Conservation (phyloP, 2,329 filamentous ascomycete genomes). For the Aspergillus niger region DNA sequence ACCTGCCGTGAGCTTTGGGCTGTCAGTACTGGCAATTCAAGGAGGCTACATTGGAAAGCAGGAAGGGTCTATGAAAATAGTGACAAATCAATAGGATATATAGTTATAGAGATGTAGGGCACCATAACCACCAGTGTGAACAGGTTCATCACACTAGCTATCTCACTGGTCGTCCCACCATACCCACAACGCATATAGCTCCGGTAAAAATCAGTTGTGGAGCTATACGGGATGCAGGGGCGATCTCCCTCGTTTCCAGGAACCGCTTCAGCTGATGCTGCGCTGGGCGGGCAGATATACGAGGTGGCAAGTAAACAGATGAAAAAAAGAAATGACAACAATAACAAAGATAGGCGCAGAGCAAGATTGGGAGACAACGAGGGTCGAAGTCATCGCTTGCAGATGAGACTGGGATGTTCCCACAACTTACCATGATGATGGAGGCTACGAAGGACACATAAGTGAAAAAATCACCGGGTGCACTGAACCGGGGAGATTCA, state of each 20-base stretch:
- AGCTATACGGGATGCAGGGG: conserved; percentile 63
- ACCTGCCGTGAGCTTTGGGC: conserved; percentile 46
- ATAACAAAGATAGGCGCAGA: not conserved
- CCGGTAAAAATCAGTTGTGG: conserved; percentile 62
- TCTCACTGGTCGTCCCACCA: conserved; percentile 76
- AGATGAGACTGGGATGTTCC: conserved; percentile 24
- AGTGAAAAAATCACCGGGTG: conserved; percentile 76
- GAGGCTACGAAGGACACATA: conserved; percentile 74
- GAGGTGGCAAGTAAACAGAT: conserved; percentile 52
- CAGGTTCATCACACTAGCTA: conserved; percentile 57
- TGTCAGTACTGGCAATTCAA: conserved; percentile 29
- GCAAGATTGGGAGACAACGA: no score
- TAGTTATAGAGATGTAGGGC: conserved; percentile 59
- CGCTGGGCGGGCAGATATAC: conserved; percentile 78
- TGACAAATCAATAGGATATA: conserved; percentile 22
- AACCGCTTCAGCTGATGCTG: conserved; percentile 72
- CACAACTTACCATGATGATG: conserved; percentile 74
- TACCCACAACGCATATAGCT: conserved; percentile 68
- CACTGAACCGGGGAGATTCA: conserved; percentile 68
- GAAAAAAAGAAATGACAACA: conserved; percentile 5
- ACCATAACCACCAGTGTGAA: conserved; percentile 65
- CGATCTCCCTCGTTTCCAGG: conserved; percentile 81
- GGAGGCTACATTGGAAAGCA: conserved; percentile 26
- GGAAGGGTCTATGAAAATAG: conserved; percentile 16
- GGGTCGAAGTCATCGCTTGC: no score